Evolutionary conservation across 2,329 filamentous ascomycete species (phyloP).

Genomic region (Alternaria sp.): DNA sequence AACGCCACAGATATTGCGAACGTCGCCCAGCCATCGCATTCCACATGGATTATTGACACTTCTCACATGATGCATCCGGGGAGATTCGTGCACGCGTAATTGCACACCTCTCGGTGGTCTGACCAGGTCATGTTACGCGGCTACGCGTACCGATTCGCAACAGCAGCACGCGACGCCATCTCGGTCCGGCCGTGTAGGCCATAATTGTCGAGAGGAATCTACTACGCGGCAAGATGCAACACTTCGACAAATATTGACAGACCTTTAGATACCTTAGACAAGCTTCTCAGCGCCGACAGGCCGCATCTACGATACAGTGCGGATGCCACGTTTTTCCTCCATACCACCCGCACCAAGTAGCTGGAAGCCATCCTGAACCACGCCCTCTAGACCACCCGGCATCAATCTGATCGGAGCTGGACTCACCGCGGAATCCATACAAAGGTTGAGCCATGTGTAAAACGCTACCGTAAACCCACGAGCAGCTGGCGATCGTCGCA

Average conservation of each 20-base stretch:
- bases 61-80: neutral
- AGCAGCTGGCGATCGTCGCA: slow-evolving; percentile 23
- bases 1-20: neutral
- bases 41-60: neutral
- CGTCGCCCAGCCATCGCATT: neutral
- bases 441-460: slow-evolving; percentile 43
- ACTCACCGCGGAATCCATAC: slow-evolving; percentile 15
- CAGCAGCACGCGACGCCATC: neutral
- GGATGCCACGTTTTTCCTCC: slow-evolving; percentile 20
- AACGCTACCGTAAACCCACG: slow-evolving; percentile 42
- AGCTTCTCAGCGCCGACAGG: slow-evolving; percentile 53
- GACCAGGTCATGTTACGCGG: neutral
- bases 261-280: slow-evolving; percentile 18
- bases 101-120: neutral
- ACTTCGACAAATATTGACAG: neutral
- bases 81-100: neutral
- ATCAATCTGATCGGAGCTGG: slow-evolving; percentile 41
- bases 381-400: slow-evolving; percentile 29
- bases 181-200: neutral
- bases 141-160: neutral
- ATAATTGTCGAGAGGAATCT: neutral
- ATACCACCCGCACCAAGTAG: slow-evolving; percentile 31
- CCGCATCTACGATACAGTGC: slow-evolving; percentile 44
- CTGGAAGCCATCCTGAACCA: slow-evolving; percentile 24
- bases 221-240: neutral